These are phyloP conservation scores for Petunia secreta DNA, from an alignment of 257 asterid species.

Conservation along the genomic window DNA sequence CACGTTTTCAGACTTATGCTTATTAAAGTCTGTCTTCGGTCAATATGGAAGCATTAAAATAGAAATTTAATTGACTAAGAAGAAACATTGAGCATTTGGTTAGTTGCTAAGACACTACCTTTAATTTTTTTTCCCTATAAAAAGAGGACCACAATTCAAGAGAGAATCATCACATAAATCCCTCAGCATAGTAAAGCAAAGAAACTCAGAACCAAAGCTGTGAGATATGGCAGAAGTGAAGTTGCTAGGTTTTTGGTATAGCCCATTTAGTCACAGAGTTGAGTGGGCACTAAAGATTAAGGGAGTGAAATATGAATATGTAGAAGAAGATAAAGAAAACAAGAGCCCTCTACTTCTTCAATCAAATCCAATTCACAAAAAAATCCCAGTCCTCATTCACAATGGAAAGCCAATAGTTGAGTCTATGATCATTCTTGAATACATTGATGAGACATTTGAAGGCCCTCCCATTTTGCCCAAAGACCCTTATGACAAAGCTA, in stretches of 20 bases:
- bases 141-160: background rate
- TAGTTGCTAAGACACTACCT: background rate
- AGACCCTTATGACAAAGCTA: background rate
- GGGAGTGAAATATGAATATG: background rate
- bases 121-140: background rate
- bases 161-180: background rate
- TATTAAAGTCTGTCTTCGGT: background rate
- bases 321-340: background rate
- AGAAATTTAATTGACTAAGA: background rate
- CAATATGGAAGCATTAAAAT: background rate
- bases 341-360: background rate
- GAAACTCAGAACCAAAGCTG: background rate
- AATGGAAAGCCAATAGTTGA: background rate
- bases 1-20: background rate
- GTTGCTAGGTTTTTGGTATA: background rate
- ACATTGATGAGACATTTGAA: constrained; percentile 1
- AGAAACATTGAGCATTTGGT: background rate
- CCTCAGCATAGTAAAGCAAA: background rate
- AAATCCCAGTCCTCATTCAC: background rate
- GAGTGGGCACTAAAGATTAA: background rate
- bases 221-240: background rate
- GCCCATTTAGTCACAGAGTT: constrained; percentile 1
- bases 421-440: background rate
- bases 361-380: background rate
- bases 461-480: background rate